Base-by-base conservation (phyloP, 768 basidiomycete genomes). In the Phallus indusiatus region DNA sequence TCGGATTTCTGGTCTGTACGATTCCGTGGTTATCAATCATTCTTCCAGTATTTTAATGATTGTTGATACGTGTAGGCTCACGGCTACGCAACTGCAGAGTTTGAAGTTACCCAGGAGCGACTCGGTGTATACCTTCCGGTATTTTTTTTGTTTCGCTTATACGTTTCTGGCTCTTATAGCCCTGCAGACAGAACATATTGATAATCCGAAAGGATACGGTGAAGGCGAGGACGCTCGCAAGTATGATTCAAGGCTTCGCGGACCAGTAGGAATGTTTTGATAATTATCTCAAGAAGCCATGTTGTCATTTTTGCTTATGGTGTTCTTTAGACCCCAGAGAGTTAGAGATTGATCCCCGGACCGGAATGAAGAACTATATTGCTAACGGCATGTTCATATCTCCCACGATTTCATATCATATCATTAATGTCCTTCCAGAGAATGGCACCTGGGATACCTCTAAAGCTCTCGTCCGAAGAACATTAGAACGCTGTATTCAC, bases 351-450 rank as follows among this genome's bases (percentile, higher is more conserved):
- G 94, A 97, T 69, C 82, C 80, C 0, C 73, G 77, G 14, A 90
- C 88, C 0, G 94, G 93, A 1, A 94, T 97, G 93, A 94, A 94
- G 76, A 97, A 94, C 64, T 91, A 90, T 70, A 94, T 94, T 61
- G 90, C 90, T 0, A 94, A 94, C 69, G 82, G 83, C 81, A 60
- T 11, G 65, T 47, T 18, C 11, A 47, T 56, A 21, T 11, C 28
- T 21, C 7, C 53, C 18, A 20, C 18, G n/a, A 20, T 33, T 42
- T 34, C 24, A 18, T 35, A 28, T 18, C 24, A 33, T 42, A 11
- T 46, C 9, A 21, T n/a, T n/a, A n/a, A n/a, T 12, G 24, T 48
- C 21, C n/a, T 0, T 37, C 9, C 62, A 83, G 87, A 89, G 62
- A 70, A 77, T 20, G 86, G 88, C 5, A 60, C 67, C n/a, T 97